These are phyloP conservation scores for Candolleomyces efflorescens DNA, from an alignment of 768 basidiomycete genomes.

Conservation along the genomic window DNA sequence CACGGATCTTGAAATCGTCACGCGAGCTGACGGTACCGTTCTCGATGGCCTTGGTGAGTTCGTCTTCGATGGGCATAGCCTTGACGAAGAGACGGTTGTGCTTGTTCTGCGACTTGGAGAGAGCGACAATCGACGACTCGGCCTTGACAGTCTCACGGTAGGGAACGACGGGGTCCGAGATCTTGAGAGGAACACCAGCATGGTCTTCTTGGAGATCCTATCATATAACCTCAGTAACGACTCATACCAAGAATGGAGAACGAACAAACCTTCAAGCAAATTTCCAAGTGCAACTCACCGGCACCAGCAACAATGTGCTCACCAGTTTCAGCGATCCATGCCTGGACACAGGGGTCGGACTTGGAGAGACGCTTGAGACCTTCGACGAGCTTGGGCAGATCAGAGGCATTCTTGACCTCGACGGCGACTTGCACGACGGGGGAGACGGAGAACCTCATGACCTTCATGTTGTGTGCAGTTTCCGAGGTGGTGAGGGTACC, in stretches of 20 bases:
- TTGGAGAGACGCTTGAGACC: slow-evolving; percentile 99
- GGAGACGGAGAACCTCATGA: slow-evolving; percentile 99
- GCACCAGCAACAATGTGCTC: slow-evolving; percentile 99
- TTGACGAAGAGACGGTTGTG: slow-evolving; percentile 98
- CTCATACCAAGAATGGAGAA: not conserved
- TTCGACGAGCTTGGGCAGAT: slow-evolving; percentile 99
- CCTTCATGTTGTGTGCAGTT: slow-evolving; percentile 99
- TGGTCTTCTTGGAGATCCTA: slow-evolving; percentile 99
- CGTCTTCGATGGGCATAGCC: slow-evolving; percentile 91
- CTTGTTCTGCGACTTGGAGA: slow-evolving; percentile 99
- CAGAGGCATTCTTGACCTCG: slow-evolving; percentile 99
- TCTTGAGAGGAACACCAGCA: slow-evolving; percentile 98
- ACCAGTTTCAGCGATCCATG: slow-evolving; percentile 87
- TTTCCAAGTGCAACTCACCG: slow-evolving; percentile 98
- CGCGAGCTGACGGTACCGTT: slow-evolving; percentile 77
- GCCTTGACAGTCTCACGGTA: slow-evolving; percentile 97
- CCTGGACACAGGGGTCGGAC: slow-evolving; percentile 98
- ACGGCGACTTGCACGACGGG: slow-evolving; percentile 99
- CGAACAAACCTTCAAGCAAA: slow-evolving; percentile 85
- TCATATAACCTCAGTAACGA: not conserved
- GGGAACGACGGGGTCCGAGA: slow-evolving; percentile 95
- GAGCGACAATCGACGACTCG: slow-evolving; percentile 92
- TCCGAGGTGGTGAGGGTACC: slow-evolving; percentile 97
- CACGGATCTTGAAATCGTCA: slow-evolving; percentile 97
- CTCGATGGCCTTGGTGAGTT: slow-evolving; percentile 92